A percentile compares a stretch with the other conserved stretches of the same genome.
Conservation (phyloP, 192 early-diverging fungal genomes). For the Coemansia sp. region DNA sequence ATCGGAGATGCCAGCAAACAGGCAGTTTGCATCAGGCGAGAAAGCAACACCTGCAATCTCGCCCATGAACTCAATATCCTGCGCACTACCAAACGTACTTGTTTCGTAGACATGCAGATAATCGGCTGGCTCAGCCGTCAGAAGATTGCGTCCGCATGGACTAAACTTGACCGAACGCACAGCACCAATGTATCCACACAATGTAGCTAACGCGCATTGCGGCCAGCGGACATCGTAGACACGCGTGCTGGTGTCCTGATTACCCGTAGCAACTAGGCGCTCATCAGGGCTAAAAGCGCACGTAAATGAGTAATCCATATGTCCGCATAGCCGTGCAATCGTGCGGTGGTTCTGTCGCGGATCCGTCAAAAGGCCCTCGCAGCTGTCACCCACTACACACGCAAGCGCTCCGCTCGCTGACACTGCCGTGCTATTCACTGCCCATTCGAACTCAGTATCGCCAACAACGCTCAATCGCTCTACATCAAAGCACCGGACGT, state of each 20-base stretch:
- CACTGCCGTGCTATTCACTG: constrained; percentile 45
- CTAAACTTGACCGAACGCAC: constrained; percentile 48
- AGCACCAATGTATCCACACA: constrained; percentile 44
- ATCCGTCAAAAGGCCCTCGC: constrained; percentile 30
- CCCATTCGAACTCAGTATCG: constrained; percentile 25
- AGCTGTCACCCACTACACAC: constrained; percentile 50
- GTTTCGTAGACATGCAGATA: constrained; percentile 49
- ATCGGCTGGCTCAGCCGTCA: constrained; percentile 52
- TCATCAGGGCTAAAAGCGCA: constrained; percentile 48
- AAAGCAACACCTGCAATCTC: constrained; percentile 47
- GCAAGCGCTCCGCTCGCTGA: constrained; percentile 20
- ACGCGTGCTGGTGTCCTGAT: constrained; percentile 50
- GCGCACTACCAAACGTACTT: constrained; percentile 13
- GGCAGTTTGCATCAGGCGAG: constrained; percentile 43
- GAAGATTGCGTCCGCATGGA: constrained; percentile 34
- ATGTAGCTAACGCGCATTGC: constrained; percentile 16
- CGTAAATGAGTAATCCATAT: constrained; percentile 45
- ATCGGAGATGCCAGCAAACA: constrained; percentile 48
- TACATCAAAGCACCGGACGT: constrained; percentile 22
- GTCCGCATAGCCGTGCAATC: constrained; percentile 32
- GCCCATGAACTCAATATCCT: constrained; percentile 52
- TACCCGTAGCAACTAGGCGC: constrained; percentile 46
- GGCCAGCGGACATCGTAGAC: constrained; percentile 52
- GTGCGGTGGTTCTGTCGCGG: constrained; percentile 7
- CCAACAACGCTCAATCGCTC: neutral